phyloP scores from a whole-genome alignment of 208 protist species.

The Entamoeba moshkovskii region DNA sequence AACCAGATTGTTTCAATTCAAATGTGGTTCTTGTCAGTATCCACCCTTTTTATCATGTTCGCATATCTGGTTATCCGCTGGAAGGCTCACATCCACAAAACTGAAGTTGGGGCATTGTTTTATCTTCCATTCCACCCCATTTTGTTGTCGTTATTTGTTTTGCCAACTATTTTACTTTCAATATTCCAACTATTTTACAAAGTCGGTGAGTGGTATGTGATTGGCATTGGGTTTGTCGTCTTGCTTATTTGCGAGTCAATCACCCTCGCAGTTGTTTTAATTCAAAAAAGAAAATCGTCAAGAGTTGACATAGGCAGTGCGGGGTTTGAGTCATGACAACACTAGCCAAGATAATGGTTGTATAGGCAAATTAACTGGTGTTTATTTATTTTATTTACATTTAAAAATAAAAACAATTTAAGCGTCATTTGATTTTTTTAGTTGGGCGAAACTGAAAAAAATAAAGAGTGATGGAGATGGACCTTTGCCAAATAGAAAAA shows the following conservation, averaged over 20 bases:
- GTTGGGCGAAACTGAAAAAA: too few relatives aligned
- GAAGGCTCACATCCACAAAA: not conserved
- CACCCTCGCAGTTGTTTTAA: not conserved
- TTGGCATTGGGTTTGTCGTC: not conserved
- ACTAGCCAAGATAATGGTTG: too few relatives aligned
- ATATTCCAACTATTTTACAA: not conserved
- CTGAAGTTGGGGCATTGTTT: not conserved
- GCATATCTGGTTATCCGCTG: not conserved
- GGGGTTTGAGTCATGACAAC: too few relatives aligned
- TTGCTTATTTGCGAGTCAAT: not conserved
- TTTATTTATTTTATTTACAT: too few relatives aligned
- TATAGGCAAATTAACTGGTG: too few relatives aligned
- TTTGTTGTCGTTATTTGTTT: not conserved
- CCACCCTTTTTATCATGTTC: not conserved
- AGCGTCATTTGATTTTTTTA: too few relatives aligned
- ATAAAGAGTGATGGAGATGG: too few relatives aligned
- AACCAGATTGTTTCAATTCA: not conserved
- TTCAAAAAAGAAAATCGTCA: not conserved
- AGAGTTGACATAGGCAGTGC: not conserved
- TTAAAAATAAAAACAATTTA: too few relatives aligned
- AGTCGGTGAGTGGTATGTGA: not conserved
- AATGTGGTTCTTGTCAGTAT: not conserved
- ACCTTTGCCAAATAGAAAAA: too few relatives aligned
- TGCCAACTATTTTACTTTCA: not conserved
- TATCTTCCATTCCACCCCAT: not conserved